phyloP scores from a whole-genome alignment of 2,329 filamentous ascomycete species.

The Venturia effusa region DNA sequence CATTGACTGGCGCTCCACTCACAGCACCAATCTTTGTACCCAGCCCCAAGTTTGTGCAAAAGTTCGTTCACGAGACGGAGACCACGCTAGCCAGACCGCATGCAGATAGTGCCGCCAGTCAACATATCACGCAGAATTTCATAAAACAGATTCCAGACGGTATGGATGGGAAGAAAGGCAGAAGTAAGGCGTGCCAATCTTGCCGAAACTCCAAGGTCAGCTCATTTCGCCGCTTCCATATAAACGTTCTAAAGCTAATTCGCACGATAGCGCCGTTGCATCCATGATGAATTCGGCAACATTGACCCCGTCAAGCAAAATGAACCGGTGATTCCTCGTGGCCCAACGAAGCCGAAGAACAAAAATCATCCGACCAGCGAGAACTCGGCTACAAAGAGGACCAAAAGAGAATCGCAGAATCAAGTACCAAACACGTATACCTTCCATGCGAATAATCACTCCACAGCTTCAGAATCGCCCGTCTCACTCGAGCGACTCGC shows the following conservation, averaged over 20 bases:
- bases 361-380: not conserved
- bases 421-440: not conserved
- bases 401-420: not conserved
- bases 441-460: not conserved
- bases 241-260: conserved; percentile 2
- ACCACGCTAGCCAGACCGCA: conserved; percentile 20
- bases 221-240: conserved; percentile 10
- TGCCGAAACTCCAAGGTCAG: conserved; percentile 58
- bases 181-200: conserved; percentile 55
- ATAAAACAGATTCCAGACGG: conserved; percentile 21
- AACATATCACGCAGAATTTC: not conserved
- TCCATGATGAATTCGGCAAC: conserved; percentile 54
- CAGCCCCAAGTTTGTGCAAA: not conserved
- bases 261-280: conserved; percentile 44
- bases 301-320: conserved; percentile 54
- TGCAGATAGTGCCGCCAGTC: conserved; percentile 5
- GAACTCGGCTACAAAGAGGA: not conserved
- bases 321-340: conserved; percentile 49
- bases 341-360: conserved; percentile 23
- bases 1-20: not conserved
- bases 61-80: conserved; percentile 15
- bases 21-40: not conserved
- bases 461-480: not conserved
- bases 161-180: conserved; percentile 42
- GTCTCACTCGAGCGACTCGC: not conserved